Evolutionary conservation across 2,329 filamentous ascomycete species (phyloP).

Genomic region (Pseudocercospora fijiensis): DNA sequence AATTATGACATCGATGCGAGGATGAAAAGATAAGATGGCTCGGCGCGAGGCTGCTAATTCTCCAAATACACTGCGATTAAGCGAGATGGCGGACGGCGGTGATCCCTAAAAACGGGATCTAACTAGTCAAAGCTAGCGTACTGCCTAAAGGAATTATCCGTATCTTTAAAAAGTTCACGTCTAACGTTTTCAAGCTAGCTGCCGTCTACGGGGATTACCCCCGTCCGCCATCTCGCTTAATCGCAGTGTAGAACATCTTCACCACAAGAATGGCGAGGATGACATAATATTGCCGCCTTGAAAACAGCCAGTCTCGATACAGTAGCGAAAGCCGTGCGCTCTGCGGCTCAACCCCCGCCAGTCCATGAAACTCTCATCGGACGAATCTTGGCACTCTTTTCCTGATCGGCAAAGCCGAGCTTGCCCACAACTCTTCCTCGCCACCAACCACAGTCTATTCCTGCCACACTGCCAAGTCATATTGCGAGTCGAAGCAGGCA

Average conservation of each 20-base stretch:
- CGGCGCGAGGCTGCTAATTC: background rate
- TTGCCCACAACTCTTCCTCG: background rate
- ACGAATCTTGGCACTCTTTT: background rate
- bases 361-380: background rate
- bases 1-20: background rate
- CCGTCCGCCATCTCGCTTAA: too few species aligned
- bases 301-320: background rate
- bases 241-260: background rate
- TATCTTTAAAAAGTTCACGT: too few species aligned
- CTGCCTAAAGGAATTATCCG: too few species aligned
- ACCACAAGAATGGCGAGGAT: slow-evolving; percentile 1
- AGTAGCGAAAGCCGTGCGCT: too few species aligned
- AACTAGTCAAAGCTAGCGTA: too few species aligned
- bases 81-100: too few species aligned
- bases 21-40: background rate
- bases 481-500: background rate
- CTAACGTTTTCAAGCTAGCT: too few species aligned
- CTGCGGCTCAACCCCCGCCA: background rate
- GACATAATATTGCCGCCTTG: slow-evolving; percentile 3
- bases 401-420: background rate
- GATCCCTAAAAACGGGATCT: too few species aligned
- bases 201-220: too few species aligned
- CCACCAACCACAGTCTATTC: background rate
- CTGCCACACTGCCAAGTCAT: background rate
- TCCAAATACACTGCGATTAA: too few species aligned